These are phyloP conservation scores for Solanum hybrid DNA, from an alignment of 305 asterid genomes.

Conservation along the genomic window DNA sequence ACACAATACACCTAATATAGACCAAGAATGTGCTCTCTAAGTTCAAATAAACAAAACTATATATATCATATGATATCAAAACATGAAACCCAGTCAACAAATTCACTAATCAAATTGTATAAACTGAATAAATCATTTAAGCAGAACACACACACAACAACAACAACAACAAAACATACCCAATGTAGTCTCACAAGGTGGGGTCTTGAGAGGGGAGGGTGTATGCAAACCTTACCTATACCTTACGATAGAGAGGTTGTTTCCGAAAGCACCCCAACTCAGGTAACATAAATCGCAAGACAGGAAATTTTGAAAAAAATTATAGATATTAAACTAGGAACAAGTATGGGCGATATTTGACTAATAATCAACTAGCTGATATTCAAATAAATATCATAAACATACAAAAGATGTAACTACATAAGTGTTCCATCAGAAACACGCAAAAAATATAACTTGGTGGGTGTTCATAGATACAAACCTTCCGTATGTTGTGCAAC, in stretches of 20 bases:
- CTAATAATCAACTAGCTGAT: neutral
- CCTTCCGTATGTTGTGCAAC: constrained; percentile 19
- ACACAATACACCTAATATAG: no score
- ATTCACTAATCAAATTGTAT: no score
- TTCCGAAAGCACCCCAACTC: neutral
- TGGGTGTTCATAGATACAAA: constrained; percentile 9
- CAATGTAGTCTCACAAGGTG: no score
- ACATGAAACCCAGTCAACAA: neutral
- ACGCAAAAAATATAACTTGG: neutral
- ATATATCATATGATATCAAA: neutral
- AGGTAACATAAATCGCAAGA: neutral
- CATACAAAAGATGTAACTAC: neutral
- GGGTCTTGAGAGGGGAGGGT: no score
- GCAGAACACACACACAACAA: no score
- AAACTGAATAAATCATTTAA: no score
- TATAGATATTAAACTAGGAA: neutral
- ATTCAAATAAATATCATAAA: neutral
- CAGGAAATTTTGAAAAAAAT: neutral
- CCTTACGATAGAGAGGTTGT: no score
- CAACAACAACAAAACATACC: no score
- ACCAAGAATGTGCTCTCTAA: no score
- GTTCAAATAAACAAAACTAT: no score
- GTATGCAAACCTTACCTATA: no score
- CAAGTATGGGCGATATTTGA: neutral
- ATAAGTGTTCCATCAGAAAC: neutral